Conservation (phyloP, 164 flowering plant genomes). For the Vitis riparia region DNA sequence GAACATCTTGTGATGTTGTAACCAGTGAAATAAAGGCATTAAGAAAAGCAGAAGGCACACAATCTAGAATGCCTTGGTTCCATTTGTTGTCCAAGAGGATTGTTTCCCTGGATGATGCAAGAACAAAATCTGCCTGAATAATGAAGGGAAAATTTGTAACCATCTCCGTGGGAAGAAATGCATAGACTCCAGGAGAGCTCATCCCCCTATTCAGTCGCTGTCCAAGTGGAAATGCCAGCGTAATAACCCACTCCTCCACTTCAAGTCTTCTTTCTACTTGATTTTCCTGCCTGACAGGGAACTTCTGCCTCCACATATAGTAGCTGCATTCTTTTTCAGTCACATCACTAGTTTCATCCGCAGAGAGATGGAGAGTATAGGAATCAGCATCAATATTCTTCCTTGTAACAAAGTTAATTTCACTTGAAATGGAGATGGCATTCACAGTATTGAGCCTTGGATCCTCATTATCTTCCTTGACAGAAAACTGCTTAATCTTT, state of each 20-base stretch:
- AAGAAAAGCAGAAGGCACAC: slow-evolving; percentile 53
- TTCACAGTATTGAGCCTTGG: slow-evolving; percentile 39
- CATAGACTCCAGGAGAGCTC: slow-evolving; percentile 51
- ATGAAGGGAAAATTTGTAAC: slow-evolving; percentile 61
- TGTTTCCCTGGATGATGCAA: slow-evolving; percentile 57
- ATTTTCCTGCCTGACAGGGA: slow-evolving; percentile 45
- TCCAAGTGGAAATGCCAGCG: slow-evolving; percentile 56
- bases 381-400: slow-evolving; percentile 69
- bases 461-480: slow-evolving; percentile 42
- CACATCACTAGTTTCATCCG: slow-evolving; percentile 28
- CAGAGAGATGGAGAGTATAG: slow-evolving; percentile 48
- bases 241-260: slow-evolving; percentile 51
- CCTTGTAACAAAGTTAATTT: slow-evolving; percentile 41
- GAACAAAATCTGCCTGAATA: slow-evolving; percentile 60
- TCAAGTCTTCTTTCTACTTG: slow-evolving; percentile 45
- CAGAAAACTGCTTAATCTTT: slow-evolving; percentile 55
- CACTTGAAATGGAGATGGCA: slow-evolving; percentile 53
- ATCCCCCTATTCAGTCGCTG: slow-evolving; percentile 43
- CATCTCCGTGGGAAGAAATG: slow-evolving; percentile 71
- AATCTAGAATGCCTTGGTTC: slow-evolving; percentile 61
- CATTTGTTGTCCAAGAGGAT: slow-evolving; percentile 51
- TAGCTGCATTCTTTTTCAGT: slow-evolving; percentile 40
- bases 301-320: slow-evolving; percentile 70
- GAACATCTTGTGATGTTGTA: slow-evolving; percentile 37
- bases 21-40: slow-evolving; percentile 46